These are phyloP conservation scores for Colletotrichum godetiae DNA, from an alignment of 2,329 filamentous ascomycete species.

Conservation along the genomic window DNA sequence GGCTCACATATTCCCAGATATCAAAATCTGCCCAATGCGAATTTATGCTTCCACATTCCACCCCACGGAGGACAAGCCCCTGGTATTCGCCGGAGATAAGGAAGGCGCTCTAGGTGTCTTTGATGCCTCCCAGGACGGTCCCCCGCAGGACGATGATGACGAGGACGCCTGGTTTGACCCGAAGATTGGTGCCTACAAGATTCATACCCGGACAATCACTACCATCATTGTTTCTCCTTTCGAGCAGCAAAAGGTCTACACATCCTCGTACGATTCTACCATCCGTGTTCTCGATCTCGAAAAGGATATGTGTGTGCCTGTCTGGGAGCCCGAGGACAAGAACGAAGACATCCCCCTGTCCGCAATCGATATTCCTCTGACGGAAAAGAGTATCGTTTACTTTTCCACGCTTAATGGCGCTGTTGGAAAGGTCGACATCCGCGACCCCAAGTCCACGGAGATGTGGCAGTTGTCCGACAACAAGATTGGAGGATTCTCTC, in stretches of 20 bases:
- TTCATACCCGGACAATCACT: conserved; percentile 88
- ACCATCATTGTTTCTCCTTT: conserved; percentile 82
- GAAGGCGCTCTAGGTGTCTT: conserved; percentile 91
- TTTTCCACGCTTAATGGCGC: conserved; percentile 88
- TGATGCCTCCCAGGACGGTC: conserved; percentile 80
- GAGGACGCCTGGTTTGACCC: conserved; percentile 77
- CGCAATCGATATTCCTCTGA: conserved; percentile 80
- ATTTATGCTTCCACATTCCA: conserved; percentile 92
- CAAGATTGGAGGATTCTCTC: conserved; percentile 93
- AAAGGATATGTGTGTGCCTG: conserved; percentile 81
- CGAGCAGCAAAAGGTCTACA: conserved; percentile 81
- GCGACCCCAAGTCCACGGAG: conserved; percentile 68
- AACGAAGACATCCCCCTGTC: conserved; percentile 83
- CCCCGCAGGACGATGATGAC: conserved; percentile 66
- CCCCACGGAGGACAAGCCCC: conserved; percentile 83
- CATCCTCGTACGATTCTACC: conserved; percentile 92
- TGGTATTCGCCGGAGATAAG: conserved; percentile 96
- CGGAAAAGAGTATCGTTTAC: conserved; percentile 79
- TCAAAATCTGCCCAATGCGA: conserved; percentile 90
- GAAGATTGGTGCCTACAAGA: conserved; percentile 88
- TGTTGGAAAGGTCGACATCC: conserved; percentile 84
- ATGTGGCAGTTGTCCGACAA: conserved; percentile 85
- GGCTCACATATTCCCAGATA: conserved; percentile 66
- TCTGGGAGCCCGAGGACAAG: conserved; percentile 79
- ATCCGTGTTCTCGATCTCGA: conserved; percentile 88